phyloP scores from a whole-genome alignment of 2,329 filamentous ascomycete species.

The Diaporthe capsici region DNA sequence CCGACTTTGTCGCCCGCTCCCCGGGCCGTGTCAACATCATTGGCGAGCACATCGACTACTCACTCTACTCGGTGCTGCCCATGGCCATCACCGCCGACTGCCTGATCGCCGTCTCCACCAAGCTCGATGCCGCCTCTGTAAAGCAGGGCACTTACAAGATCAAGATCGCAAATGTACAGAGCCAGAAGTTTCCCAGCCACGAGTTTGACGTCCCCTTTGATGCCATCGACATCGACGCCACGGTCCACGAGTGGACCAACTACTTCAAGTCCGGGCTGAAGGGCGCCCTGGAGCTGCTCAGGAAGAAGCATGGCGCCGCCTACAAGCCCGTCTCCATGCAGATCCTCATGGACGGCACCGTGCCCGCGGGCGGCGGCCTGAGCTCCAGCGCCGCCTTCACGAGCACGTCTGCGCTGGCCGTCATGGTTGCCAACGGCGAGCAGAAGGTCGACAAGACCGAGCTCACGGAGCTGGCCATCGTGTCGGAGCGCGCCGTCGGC shows the following conservation, averaged over 20 bases:
- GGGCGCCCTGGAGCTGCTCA: constrained; percentile 84
- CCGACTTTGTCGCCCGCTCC: constrained; percentile 88
- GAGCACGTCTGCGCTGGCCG: constrained; percentile 88
- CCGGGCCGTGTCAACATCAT: constrained; percentile 98
- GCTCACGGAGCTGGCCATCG: constrained; percentile 91
- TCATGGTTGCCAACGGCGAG: constrained; percentile 88
- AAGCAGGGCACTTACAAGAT: constrained; percentile 73
- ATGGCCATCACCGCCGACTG: constrained; percentile 96
- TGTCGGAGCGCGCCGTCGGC: constrained; percentile 93
- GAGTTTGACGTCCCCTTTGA: constrained; percentile 79
- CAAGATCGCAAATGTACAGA: constrained; percentile 84
- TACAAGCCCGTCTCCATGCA: constrained; percentile 85
- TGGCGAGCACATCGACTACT: constrained; percentile 99
- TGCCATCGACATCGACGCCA: constrained; percentile 85
- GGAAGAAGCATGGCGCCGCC: constrained; percentile 71
- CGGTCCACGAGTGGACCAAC: constrained; percentile 94
- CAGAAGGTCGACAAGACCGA: constrained; percentile 88
- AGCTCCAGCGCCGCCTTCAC: constrained; percentile 96
- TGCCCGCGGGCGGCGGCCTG: constrained; percentile 91
- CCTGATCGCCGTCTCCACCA: constrained; percentile 81
- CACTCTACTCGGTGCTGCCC: constrained; percentile 93
- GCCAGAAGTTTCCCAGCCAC: constrained; percentile 79
- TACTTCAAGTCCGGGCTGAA: constrained; percentile 96
- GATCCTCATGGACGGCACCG: constrained; percentile 89
- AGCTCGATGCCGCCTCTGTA: constrained; percentile 60